Base-by-base conservation (phyloP, 1,284 basidiomycete species). In the Pisolithus thermaeus region DNA sequence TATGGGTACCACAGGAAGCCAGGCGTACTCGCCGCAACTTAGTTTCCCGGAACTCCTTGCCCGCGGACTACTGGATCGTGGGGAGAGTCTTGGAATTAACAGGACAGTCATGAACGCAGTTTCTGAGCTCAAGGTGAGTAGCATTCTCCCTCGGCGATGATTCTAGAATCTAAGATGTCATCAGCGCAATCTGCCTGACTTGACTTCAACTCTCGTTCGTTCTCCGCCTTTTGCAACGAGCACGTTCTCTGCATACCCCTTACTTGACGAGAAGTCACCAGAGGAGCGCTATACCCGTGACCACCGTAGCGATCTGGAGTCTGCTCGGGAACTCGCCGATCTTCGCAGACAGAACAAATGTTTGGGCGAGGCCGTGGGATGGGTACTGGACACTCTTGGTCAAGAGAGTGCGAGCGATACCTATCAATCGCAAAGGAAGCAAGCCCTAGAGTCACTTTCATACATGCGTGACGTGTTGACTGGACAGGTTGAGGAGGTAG, bases 181-280 rank as follows among this genome's bases (percentile, higher is more conserved):
- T 5, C 59, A 92, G 91, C 84, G 81, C 55, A 93, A 90, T 66
- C 78, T 93, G 18, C 90, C 91, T 2, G 92, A 94, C 57, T 62
- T 92, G 16, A 73, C 85, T 11, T 77, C 77, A n/a, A 80, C 82
- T 16, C 71, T 90, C n/a, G 76, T 77, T 36, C 80, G 79, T 27
- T 59, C 74, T 1, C 74, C 83, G 23, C 71, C 80, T 1, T 70
- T 68, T 28, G 65, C 65, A 27, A 59, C 70, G 46, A 66, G 76
- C 1, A 68, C 74, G 4, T 71, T 72, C 51, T 62, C 74, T 4
- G 71, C 77, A 2, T 85, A 84, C 61, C 84, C 85, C 5, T 69
- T 89, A 45, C 69, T 73, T n/a, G 81, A 82, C 44, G 87, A 88
- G 53, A 68, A 78, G 35, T 65, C 73, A 1, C 55, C 71, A 3